Evolutionary conservation across 768 basidiomycete genomes (phyloP).

Genomic region (Auricularia cornea): DNA sequence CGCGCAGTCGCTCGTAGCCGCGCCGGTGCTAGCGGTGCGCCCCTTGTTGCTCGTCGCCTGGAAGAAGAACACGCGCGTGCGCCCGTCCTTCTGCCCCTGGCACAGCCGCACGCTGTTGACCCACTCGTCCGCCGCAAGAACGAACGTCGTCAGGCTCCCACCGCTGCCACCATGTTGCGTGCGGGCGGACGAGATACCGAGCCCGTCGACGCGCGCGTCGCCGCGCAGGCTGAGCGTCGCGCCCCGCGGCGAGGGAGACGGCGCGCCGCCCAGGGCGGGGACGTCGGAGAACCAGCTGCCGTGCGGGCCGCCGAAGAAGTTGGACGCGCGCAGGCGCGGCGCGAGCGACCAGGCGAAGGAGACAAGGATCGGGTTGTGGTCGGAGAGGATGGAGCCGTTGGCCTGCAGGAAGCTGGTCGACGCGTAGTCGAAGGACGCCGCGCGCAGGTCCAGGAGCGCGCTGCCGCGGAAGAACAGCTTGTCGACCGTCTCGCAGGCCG

Average conservation of each 20-base stretch:
- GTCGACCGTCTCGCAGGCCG: slow-evolving; percentile 32
- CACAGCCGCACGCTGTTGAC: slow-evolving; percentile 17
- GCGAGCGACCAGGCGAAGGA: slow-evolving; percentile 25
- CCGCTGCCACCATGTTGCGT: slow-evolving; percentile 28
- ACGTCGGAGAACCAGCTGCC: slow-evolving; percentile 27
- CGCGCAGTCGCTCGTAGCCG: slow-evolving; percentile 15
- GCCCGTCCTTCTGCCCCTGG: slow-evolving; percentile 18
- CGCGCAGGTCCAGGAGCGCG: slow-evolving; percentile 15
- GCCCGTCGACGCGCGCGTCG: slow-evolving; percentile 24
- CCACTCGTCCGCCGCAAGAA: slow-evolving; percentile 21
- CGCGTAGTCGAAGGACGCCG: slow-evolving; percentile 24
- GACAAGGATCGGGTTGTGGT: slow-evolving; percentile 29
- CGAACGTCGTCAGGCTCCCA: slow-evolving; percentile 22
- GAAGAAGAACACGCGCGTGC: slow-evolving; percentile 27
- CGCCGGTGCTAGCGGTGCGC: slow-evolving; percentile 20
- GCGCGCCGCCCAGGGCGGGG: slow-evolving; percentile 8
- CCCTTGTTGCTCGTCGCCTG: slow-evolving; percentile 25
- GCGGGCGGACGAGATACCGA: slow-evolving; percentile 19
- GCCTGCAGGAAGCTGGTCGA: slow-evolving; percentile 24
- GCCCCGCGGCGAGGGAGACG: slow-evolving; percentile 10
- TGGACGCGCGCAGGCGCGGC: slow-evolving; percentile 22
- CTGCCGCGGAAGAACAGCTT: slow-evolving; percentile 27
- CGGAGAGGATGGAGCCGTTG: slow-evolving; percentile 24
- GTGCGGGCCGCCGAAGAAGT: slow-evolving; percentile 28
- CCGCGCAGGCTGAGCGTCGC: slow-evolving; percentile 26